Conservation (phyloP, 371 early-diverging fungal genomes). For the Rhizopus delemar region DNA sequence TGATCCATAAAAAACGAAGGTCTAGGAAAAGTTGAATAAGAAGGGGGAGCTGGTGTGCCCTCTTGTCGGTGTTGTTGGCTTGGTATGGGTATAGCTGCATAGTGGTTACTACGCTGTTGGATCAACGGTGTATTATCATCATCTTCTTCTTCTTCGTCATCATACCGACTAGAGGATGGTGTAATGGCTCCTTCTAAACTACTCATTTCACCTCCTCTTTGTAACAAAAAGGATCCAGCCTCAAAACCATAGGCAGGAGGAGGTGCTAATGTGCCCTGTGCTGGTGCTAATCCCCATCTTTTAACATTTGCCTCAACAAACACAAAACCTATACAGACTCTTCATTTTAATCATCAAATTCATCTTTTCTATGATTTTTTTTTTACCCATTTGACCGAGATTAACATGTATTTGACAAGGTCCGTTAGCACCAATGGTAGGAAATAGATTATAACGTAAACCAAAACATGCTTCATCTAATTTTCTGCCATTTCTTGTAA, state of each 20-base stretch:
- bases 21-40: slow-evolving; percentile 26
- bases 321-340: slow-evolving; percentile 41
- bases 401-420: slow-evolving; percentile 68
- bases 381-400: slow-evolving; percentile 50
- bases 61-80: background rate
- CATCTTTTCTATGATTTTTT: background rate
- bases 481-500: slow-evolving; percentile 78
- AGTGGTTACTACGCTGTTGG: slow-evolving; percentile 1
- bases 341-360: background rate
- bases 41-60: slow-evolving; percentile 18
- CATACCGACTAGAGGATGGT: background rate
- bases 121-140: slow-evolving; percentile 29
- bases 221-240: slow-evolving; percentile 34
- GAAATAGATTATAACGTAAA: slow-evolving; percentile 59
- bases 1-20: slow-evolving; percentile 4
- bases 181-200: background rate
- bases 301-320: slow-evolving; percentile 80
- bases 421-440: slow-evolving; percentile 65
- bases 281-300: slow-evolving; percentile 76
- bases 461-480: slow-evolving; percentile 61
- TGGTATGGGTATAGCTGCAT: slow-evolving; percentile 12
- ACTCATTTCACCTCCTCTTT: slow-evolving; percentile 16
- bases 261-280: slow-evolving; percentile 62
- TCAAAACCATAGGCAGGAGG: slow-evolving; percentile 64
- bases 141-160: background rate